phyloP scores from a whole-genome alignment of 345 rosid species.

The Anacardium occidentale region DNA sequence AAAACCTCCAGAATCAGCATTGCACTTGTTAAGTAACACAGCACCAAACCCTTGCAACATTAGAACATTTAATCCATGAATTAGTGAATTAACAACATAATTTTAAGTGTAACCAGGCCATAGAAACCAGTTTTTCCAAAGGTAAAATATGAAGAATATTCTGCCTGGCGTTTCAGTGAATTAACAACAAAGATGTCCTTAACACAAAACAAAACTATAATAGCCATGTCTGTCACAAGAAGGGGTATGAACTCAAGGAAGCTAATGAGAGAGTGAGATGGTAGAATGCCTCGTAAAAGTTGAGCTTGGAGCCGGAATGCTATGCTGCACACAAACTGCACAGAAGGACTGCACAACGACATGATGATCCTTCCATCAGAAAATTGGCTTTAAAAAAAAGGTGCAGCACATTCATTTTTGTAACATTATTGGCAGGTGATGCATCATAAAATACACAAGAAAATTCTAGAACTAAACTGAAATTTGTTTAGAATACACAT shows the following conservation, averaged over 20 bases:
- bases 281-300: not conserved
- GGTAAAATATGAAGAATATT: not conserved
- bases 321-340: not conserved
- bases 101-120: too few species aligned
- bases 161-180: not conserved
- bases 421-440: not conserved
- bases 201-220: not conserved
- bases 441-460: not conserved
- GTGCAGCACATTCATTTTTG: not conserved
- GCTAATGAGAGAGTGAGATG: not conserved
- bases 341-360: not conserved
- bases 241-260: not conserved
- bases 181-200: not conserved
- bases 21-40: not conserved
- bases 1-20: slow-evolving; percentile 1
- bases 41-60: not conserved
- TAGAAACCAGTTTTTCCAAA: too few species aligned
- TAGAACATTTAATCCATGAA: not conserved
- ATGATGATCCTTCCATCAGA: not conserved
- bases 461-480: slow-evolving; percentile 1
- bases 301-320: not conserved
- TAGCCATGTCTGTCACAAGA: not conserved
- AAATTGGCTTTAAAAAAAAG: not conserved
- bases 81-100: too few species aligned
- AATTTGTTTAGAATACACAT: slow-evolving; percentile 3